These are phyloP conservation scores for Helichrysum umbraculigerum DNA, from an alignment of 129 eudicot genomes.

Conservation along the genomic window DNA sequence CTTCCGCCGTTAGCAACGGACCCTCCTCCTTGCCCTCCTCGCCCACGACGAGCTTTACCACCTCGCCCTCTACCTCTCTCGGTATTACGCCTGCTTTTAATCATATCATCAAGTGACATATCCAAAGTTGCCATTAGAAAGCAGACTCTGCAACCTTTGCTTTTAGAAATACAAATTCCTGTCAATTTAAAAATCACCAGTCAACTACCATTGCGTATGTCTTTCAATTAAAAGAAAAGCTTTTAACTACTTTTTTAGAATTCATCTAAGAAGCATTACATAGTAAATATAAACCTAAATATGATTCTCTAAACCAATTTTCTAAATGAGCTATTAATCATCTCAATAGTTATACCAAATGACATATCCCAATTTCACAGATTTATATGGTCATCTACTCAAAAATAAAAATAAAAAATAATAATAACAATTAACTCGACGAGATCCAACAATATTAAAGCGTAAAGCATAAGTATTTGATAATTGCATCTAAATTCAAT, in stretches of 20 bases:
- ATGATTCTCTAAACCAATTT: too few species aligned
- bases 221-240: not conserved
- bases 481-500: not conserved
- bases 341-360: not conserved
- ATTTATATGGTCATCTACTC: not conserved
- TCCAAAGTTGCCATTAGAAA: slow-evolving; percentile 69
- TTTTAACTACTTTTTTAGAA: not conserved
- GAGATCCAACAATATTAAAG: not conserved
- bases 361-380: not conserved
- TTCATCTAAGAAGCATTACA: too few species aligned
- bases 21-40: slow-evolving; percentile 67
- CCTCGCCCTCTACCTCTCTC: slow-evolving; percentile 81
- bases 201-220: not conserved
- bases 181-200: slow-evolving; percentile 3
- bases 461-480: not conserved
- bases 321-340: too few species aligned
- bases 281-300: too few species aligned
- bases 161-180: slow-evolving; percentile 29
- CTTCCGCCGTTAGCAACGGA: slow-evolving; percentile 55
- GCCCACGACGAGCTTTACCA: slow-evolving; percentile 54
- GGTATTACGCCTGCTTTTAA: slow-evolving; percentile 61
- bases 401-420: too few species aligned
- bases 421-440: too few species aligned
- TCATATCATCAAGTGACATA: slow-evolving; percentile 75
- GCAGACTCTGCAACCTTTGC: slow-evolving; percentile 15